A percentile compares a stretch with the other conserved stretches of the same genome.
These are phyloP conservation scores for Porcisia hertigi DNA, from an alignment of 208 protist species.

Conservation along the genomic window DNA sequence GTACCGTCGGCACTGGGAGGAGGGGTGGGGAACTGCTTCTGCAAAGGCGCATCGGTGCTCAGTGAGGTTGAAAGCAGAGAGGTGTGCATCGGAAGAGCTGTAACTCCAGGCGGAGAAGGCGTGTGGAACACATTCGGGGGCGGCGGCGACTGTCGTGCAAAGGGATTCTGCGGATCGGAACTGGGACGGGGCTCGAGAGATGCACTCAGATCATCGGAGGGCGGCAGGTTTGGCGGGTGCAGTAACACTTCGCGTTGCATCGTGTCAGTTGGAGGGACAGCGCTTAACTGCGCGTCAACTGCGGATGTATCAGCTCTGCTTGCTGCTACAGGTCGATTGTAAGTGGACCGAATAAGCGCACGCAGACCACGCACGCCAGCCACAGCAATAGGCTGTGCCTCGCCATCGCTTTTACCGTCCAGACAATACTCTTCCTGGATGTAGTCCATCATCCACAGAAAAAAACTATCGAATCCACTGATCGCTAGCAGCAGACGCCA, in stretches of 20 bases:
- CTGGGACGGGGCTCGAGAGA: neutral
- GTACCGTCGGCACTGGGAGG: conserved; percentile 26
- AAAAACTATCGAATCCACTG: conserved; percentile 82
- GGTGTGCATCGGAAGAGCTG: neutral
- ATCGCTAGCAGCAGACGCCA: conserved; percentile 80
- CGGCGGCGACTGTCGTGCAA: neutral
- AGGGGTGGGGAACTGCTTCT: conserved; percentile 37
- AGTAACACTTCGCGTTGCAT: neutral
- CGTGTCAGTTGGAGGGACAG: neutral
- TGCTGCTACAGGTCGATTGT: conserved; percentile 18
- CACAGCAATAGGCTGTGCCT: conserved; percentile 38
- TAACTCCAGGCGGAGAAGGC: conserved; percentile 1
- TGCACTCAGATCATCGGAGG: neutral
- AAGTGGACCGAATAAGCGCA: conserved; percentile 64
- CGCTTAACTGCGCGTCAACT: neutral
- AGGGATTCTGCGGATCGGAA: conserved; percentile 9
- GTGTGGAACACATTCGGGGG: neutral
- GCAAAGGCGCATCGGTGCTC: conserved; percentile 1
- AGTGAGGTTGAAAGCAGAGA: neutral
- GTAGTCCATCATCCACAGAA: conserved; percentile 83
- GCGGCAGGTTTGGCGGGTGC: neutral
- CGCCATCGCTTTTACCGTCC: conserved; percentile 19
- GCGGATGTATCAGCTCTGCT: neutral
- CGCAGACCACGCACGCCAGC: conserved; percentile 68
- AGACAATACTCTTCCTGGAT: conserved; percentile 82